Conservation (phyloP, 78 protist genomes). For the Paulinella micropora region DNA sequence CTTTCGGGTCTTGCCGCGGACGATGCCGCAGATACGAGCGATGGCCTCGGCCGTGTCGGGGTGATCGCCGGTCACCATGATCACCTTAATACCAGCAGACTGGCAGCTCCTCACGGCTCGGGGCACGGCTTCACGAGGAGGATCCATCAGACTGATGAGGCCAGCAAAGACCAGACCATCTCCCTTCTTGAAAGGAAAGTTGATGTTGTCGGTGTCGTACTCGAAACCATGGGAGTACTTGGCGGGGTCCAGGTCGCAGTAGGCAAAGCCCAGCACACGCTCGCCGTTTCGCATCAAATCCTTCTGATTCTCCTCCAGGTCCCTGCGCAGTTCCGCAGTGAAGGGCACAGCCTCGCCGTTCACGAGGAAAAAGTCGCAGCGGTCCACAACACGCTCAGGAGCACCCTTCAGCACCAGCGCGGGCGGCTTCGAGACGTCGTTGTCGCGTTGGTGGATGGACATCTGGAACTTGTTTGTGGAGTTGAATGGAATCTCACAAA, state of each 20-base stretch:
- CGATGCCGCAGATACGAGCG: constrained; percentile 33
- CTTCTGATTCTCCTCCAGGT: background rate
- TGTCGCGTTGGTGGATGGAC: constrained; percentile 24
- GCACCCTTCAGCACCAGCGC: constrained; percentile 61
- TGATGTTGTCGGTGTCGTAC: background rate
- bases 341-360: constrained; percentile 25
- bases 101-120: constrained; percentile 56
- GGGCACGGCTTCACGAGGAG: constrained; percentile 80
- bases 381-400: constrained; percentile 56
- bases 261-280: constrained; percentile 46
- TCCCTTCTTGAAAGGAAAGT: background rate
- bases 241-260: background rate
- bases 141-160: constrained; percentile 76
- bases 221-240: background rate
- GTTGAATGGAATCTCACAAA: constrained; percentile 82
- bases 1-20: background rate
- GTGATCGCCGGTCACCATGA: constrained; percentile 97
- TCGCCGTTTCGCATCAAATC: constrained; percentile 45
- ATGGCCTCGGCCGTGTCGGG: constrained; percentile 87
- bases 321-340: background rate
- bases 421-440: background rate
- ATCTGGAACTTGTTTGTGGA: constrained; percentile 78
- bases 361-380: constrained; percentile 20
- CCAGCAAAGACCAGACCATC: background rate
- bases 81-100: constrained; percentile 63